Evolutionary conservation across 176 grass and related monocot species (phyloP).

Genomic region (Oryza longistaminata): DNA sequence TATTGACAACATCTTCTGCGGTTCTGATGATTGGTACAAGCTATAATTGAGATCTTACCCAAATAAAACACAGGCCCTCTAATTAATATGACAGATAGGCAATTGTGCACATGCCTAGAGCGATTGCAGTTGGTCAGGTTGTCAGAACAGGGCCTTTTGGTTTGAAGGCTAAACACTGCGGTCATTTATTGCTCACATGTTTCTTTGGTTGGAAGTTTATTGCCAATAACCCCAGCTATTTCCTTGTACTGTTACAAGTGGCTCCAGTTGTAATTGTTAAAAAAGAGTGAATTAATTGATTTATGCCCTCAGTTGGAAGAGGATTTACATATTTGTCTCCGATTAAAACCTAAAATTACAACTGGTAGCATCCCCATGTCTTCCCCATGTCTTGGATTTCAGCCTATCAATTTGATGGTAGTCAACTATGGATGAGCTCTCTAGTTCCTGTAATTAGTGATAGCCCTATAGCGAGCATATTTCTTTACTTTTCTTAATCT

Average conservation of each 20-base stretch:
- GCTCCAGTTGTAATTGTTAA: neutral
- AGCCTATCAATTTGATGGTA: neutral
- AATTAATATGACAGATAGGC: neutral
- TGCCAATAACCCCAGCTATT: neutral
- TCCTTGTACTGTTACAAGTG: neutral
- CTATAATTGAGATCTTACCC: constrained; percentile 5
- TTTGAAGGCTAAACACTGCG: neutral
- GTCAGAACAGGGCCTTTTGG: neutral
- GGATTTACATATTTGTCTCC: neutral
- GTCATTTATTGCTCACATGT: neutral
- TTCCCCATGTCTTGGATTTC: neutral
- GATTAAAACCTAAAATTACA: neutral
- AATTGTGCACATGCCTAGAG: neutral
- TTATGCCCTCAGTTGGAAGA: neutral
- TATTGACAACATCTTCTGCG: neutral
- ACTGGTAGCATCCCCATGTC: neutral
- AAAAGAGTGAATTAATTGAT: neutral
- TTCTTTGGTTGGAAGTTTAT: neutral
- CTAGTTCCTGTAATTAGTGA: neutral
- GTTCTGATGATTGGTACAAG: neutral
- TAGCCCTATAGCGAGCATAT: neutral
- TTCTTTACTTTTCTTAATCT: neutral
- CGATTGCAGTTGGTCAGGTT: neutral
- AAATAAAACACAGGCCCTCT: neutral
- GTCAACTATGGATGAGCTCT: neutral